Evolutionary conservation across 2,329 filamentous ascomycete genomes (phyloP), one percentile per base, ranked within the genome.

Genomic region (Cucurbitaria berberidis): DNA sequence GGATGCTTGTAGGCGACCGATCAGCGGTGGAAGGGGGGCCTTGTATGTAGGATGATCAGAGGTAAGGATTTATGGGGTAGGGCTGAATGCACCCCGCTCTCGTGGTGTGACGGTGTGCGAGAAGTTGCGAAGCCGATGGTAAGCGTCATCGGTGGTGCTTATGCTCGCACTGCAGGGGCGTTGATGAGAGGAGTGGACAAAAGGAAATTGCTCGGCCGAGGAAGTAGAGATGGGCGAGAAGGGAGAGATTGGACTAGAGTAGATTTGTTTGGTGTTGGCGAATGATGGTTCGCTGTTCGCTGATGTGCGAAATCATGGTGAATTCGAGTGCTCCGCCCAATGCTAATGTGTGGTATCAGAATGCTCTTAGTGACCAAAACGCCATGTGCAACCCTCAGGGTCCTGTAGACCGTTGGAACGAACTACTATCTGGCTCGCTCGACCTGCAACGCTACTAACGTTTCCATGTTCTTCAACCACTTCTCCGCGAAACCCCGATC

Each of bases 401-500:
- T 5, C 7, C 10, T 21, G 2, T 38, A 15, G 10, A 7, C 11
- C 2, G 18, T 7, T 22, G 11, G 5, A 5, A 15, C 21, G 34
- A 36, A 36, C 18, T 18, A 39, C 36, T n/a, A 3, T 11, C n/a
- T 22, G 10, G 18, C 15, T n/a, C 65, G 56, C 32, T 63, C 44
- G 19, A 67, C 47, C 55, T 74, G 74, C 66, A 82, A 60, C 35
- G 67, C 67, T 29, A 97, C 84, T 54, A 98, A 79, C 65, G 82
- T 84, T 68, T 89, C 86, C 80, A 96, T 84, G 74, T 96, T 85
- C 26, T 75, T 75, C 38, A 90, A 76, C 93, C 95, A 99, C 62
- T 86, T 88, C 64, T 82, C 82, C 1, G 84, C 87, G 77, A 99
- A 99, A 53, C 89, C 89, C 64, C 89, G 87, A 68, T 97, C 93